Evolutionary conservation across 176 grass and related monocot genomes (phyloP), one percentile per base, ranked within the genome.

Genomic region (Raddia guianensis): DNA sequence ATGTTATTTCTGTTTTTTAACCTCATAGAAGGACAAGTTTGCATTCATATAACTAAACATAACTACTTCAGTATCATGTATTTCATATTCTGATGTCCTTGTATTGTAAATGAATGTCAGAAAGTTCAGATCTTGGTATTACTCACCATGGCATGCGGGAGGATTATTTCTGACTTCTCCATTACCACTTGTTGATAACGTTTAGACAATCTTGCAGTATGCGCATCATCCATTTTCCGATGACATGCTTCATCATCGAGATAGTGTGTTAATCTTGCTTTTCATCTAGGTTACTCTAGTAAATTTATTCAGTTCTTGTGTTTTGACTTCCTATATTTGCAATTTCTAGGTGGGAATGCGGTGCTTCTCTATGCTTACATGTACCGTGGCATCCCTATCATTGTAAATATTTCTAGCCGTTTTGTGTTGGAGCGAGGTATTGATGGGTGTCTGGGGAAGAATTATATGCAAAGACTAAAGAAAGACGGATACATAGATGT

Each of bases 401-500:
- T 98, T 70, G 81, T 94, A 40, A 98, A 98, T 74, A 86, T 94
- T 82, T 98, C 88, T 86, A 90, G 90, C 0, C 87, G 90, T 9
- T 94, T 98, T 92, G 87, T 83, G 43, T 84, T 98, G 55, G 83
- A 94, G 53, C 71, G 74, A 85, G 92, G 92, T 66, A 98, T 98
- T 15, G 85, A 92, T 78, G 92, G 74, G 45, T 87, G 86, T 16
- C 70, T 98, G 42, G 95, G 95, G 45, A 98, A 85, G 78, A 80
- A 91, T 49, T 98, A 91, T 70, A 86, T 94, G 92, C 81, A 87
- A 60, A 92, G 86, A 87, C 89, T 98, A 74, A 82, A 90, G 49
- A 86, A 87, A 86, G 80, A 94, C 64, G 88, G 92, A n/a, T 91
- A 92, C 44, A 94, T 98, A 71, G 92, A 98, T 85, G 90, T 94